A percentile compares a stretch with the other conserved stretches of the same genome.
phyloP scores from a whole-genome alignment of 2,329 filamentous ascomycete species.

The Alternaria viburni region DNA sequence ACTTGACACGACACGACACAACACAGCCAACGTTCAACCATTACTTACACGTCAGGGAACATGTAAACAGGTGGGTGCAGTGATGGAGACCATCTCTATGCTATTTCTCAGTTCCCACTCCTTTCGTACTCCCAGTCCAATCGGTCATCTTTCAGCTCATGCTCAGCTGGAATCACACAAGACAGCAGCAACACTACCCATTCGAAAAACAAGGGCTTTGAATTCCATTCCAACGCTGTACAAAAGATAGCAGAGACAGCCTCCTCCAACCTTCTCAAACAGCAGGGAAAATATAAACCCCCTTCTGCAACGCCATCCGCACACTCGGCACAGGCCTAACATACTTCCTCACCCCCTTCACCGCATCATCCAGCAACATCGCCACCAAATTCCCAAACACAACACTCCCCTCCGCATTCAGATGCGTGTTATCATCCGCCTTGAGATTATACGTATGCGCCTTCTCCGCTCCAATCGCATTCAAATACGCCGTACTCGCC shows the following conservation, averaged over 20 bases:
- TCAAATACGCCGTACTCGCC: slow-evolving; percentile 57
- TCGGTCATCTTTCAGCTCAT: too few species aligned
- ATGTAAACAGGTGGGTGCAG: not conserved
- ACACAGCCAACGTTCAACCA: not conserved
- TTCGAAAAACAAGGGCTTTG: fast-evolving
- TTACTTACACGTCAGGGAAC: not conserved
- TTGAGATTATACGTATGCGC: slow-evolving; percentile 58
- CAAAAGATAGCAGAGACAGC: not conserved
- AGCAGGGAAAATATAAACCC: slow-evolving; percentile 18
- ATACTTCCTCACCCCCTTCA: slow-evolving; percentile 15
- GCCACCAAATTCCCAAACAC: slow-evolving; percentile 34
- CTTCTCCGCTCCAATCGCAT: slow-evolving; percentile 56
- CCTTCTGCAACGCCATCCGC: slow-evolving; percentile 15
- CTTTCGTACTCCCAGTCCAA: too few species aligned
- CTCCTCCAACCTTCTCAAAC: not conserved
- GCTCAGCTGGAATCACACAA: too few species aligned
- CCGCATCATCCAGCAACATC: slow-evolving; percentile 16
- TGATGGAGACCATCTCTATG: not conserved
- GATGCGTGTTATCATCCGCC: slow-evolving; percentile 27
- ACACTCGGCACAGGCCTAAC: slow-evolving; percentile 19
- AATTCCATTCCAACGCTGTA: not conserved
- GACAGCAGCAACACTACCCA: too few species aligned
- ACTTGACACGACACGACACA: not conserved
- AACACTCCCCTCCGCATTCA: slow-evolving; percentile 27
- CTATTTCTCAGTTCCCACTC: not conserved